A percentile compares a stretch with the other conserved stretches of the same genome.
Conservation (phyloP, 139 green algal species). For the Raphidocelis subcapitata region DNA sequence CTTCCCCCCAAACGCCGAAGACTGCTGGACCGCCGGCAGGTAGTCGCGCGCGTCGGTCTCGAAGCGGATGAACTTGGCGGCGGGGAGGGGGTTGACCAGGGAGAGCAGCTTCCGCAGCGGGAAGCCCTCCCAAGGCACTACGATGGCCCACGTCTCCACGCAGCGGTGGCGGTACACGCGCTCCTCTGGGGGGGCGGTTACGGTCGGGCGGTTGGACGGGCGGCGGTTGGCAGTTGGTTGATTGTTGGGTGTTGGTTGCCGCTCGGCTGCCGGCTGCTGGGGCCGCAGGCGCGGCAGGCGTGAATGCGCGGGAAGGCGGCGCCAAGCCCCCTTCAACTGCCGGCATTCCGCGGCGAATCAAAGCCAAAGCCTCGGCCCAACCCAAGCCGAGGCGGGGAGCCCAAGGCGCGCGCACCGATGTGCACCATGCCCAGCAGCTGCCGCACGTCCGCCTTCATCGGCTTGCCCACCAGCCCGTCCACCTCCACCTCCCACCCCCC, state of each 20-base stretch:
- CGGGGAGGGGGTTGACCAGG: neutral
- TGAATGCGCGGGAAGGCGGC: no score
- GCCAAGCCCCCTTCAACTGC: no score
- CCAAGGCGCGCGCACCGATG: neutral
- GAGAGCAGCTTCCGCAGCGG: slow-evolving; percentile 10
- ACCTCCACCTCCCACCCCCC: neutral
- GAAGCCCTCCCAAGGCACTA: slow-evolving; percentile 10
- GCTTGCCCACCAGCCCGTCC: slow-evolving; percentile 6
- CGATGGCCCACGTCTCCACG: slow-evolving; percentile 14
- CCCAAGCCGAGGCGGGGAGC: no score
- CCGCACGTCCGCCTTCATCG: neutral
- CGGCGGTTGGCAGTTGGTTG: no score
- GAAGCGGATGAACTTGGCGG: slow-evolving; percentile 8
- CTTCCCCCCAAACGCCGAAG: neutral
- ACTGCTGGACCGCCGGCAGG: neutral
- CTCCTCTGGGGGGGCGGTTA: neutral
- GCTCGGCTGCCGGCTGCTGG: no score
- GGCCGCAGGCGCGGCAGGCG: no score
- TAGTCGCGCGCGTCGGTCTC: neutral
- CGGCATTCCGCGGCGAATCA: no score
- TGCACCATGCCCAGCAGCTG: neutral
- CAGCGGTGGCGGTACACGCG: neutral
- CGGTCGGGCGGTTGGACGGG: no score
- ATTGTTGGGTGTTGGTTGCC: no score
- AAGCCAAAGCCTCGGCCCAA: no score